A percentile compares a stretch with the other conserved stretches of the same genome.
These are phyloP conservation scores for Cryptococcus depauperatus DNA, from an alignment of 1,284 basidiomycete genomes.

Conservation along the genomic window DNA sequence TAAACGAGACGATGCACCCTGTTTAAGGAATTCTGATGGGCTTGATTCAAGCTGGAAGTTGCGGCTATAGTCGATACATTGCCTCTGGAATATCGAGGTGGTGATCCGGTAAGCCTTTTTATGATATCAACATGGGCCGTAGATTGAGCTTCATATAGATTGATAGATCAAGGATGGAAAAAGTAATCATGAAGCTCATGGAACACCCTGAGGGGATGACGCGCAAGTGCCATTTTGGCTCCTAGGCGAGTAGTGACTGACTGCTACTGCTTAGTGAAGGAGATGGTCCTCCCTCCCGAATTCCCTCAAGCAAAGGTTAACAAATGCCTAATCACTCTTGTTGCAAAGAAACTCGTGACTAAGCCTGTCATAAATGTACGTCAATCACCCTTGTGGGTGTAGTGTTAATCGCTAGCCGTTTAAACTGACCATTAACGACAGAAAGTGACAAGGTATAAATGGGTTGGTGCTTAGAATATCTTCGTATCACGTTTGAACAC, in stretches of 20 bases:
- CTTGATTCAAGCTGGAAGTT: constrained; percentile 46
- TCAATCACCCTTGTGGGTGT: constrained; percentile 10
- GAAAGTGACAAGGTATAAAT: constrained; percentile 21
- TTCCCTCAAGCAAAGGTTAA: constrained; percentile 81
- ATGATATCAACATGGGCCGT: neutral
- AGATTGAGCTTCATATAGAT: constrained; percentile 48
- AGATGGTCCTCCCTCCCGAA: constrained; percentile 70
- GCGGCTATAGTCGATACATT: constrained; percentile 68
- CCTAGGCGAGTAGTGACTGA: neutral
- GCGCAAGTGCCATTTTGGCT: constrained; percentile 17
- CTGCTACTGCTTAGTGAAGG: constrained; percentile 53
- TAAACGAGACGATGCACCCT: neutral
- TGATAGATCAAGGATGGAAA: constrained; percentile 66
- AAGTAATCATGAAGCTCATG: constrained; percentile 48
- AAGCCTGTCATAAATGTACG: constrained; percentile 51
- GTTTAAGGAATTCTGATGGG: constrained; percentile 3
- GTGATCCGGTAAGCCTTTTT: constrained; percentile 58
- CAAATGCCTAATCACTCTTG: constrained; percentile 83
- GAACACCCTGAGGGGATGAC: constrained; percentile 31
- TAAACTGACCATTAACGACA: neutral
- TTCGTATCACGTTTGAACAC: too few relatives aligned
- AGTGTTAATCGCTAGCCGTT: neutral
- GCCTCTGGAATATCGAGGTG: constrained; percentile 83
- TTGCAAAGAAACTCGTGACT: constrained; percentile 73
- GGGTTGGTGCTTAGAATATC: constrained; percentile 18